A percentile compares a stretch with the other conserved stretches of the same genome.
Conservation (phyloP, 2,329 filamentous ascomycete genomes). For the Hymenotorrendiella dingleyae region DNA sequence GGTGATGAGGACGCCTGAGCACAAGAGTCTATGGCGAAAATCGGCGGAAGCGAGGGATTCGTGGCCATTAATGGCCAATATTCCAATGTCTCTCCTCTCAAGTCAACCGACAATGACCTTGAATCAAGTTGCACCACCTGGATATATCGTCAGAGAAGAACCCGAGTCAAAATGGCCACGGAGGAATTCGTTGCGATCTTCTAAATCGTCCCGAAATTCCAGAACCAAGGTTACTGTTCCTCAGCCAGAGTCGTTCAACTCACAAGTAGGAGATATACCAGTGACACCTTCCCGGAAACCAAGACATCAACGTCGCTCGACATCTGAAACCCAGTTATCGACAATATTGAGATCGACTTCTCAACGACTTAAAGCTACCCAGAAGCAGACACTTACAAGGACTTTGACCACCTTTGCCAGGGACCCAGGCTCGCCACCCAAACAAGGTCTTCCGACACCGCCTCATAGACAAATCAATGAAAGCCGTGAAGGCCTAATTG, state of each 20-base stretch:
- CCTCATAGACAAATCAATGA: constrained; percentile 11
- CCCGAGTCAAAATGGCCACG: constrained; percentile 16
- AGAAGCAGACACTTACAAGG: constrained; percentile 18
- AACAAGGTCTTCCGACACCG: constrained; percentile 19
- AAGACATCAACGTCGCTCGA: constrained; percentile 12
- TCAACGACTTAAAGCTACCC: constrained; percentile 18
- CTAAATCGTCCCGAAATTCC: constrained; percentile 2
- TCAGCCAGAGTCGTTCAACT: not conserved
- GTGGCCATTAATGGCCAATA: constrained; percentile 24
- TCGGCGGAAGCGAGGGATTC: constrained; percentile 23
- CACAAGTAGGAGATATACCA: not conserved
- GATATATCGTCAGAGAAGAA: constrained; percentile 20
- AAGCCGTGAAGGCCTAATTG: constrained; percentile 18
- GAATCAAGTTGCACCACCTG: constrained; percentile 23
- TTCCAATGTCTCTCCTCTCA: constrained; percentile 13
- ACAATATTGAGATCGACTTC: constrained; percentile 24
- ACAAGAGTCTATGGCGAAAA: constrained; percentile 12
- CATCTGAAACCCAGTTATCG: constrained; percentile 22
- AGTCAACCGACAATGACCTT: constrained; percentile 16
- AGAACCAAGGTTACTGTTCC: constrained; percentile 3
- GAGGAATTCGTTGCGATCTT: constrained; percentile 6
- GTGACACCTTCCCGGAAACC: not conserved
- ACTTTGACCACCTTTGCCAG: constrained; percentile 17
- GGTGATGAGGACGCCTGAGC: constrained; percentile 11
- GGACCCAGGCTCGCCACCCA: constrained; percentile 20